A percentile compares a stretch with the other conserved stretches of the same genome.
Evolutionary conservation across 2,329 filamentous ascomycete genomes (phyloP).

Genomic region (Pseudogymnoascus sp.): DNA sequence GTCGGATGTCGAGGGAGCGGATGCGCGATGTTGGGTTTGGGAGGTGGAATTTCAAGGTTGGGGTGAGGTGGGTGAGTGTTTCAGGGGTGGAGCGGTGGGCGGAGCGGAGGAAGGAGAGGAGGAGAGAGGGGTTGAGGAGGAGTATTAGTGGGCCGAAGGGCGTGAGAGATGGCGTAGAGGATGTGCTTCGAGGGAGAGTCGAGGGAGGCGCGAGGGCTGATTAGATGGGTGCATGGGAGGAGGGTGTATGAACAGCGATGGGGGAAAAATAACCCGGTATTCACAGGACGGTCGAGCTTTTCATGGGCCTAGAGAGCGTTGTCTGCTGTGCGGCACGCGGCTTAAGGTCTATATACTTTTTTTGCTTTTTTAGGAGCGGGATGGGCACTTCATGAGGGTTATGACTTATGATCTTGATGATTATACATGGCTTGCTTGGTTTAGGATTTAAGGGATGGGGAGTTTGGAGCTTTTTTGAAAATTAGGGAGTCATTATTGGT

Average conservation of each 20-base stretch:
- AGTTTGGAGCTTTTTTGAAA: not conserved
- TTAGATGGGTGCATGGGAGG: not conserved
- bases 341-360: not conserved
- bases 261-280: not conserved
- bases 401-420: conserved; percentile 7
- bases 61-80: conserved; percentile 43
- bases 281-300: not conserved
- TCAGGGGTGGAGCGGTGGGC: conserved; percentile 46
- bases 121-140: conserved; percentile 49
- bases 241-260: not conserved
- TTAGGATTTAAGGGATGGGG: not conserved
- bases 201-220: not conserved
- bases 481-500: not conserved
- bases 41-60: conserved; percentile 26
- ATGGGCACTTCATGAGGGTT: not conserved
- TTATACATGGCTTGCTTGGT: conserved; percentile 7
- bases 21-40: conserved; percentile 25
- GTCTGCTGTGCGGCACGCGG: not conserved
- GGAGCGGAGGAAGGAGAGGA: conserved; percentile 52
- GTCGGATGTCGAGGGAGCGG: conserved; percentile 3
- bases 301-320: not conserved
- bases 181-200: conserved; percentile 21
- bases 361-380: conserved; percentile 1
- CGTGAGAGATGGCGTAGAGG: conserved; percentile 25
- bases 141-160: conserved; percentile 53